Evolutionary conservation across 129 eudicot genomes (phyloP), one percentile per base, ranked within the genome.

Genomic region (Helianthus tuberosus): DNA sequence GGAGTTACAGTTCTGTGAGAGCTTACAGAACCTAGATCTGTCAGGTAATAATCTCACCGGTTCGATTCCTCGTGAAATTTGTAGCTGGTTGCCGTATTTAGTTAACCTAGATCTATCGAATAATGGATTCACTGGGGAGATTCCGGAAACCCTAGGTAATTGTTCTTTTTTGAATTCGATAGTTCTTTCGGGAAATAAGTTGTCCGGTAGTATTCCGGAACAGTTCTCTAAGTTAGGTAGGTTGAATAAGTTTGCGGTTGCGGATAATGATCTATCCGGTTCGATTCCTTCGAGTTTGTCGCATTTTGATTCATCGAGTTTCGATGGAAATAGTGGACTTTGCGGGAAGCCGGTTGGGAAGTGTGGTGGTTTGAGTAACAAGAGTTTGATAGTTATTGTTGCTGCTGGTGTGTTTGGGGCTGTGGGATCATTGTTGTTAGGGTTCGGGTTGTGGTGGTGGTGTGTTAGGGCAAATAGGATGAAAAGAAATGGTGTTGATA

Each of bases 371-470:
- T 27, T 91, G 80, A 88, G 90, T 55, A 91, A 81, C 66, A 88
- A 71, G 81, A 88, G 58, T 82, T 50, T 88, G 9, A 83, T 77
- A 7, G 81, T 91, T 64, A 88, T 91, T 46, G 69, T 88, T 36
- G 95, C 89, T 0, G 95, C 95, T 0, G 96, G 96, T 17, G 96
- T 88, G 62, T 75, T 91, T 55, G 96, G 97, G 35, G 95, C 96
- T 1, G 92, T 85, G 0, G 96, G 79, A 8, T 86, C 97, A 1
- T 55, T 88, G 77, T 59, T 88, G 87, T 64, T 91, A 75, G 96
- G 85, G 69, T 82, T 91, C 73, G 95, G 97, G 36, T 39, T 84
- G 62, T 91, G 95, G 97, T 91, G 92, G 88, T 91, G 89, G 92
- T 88, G 70, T 54, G 68, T 68, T 5, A 78, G 74, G 71, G 54